These are phyloP conservation scores for Coleophoma cylindrospora DNA, from an alignment of 2,329 filamentous ascomycete genomes.

Conservation along the genomic window DNA sequence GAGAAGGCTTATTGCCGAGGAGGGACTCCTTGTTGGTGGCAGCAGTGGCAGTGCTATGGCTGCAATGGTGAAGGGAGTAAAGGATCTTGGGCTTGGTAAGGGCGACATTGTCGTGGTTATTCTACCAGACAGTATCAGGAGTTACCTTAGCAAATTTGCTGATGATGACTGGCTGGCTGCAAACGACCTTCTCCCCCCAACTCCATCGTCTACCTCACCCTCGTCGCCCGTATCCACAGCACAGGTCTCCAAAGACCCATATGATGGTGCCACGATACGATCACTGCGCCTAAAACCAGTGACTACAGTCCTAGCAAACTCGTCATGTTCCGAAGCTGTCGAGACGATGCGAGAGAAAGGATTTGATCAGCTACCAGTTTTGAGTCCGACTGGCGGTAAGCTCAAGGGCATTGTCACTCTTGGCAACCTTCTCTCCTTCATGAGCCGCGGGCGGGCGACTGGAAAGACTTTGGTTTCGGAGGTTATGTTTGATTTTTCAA, in stretches of 20 bases:
- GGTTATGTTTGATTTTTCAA: conserved; percentile 96
- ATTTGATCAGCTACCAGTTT: conserved; percentile 94
- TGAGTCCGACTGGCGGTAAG: conserved; percentile 60
- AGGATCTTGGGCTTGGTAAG: conserved; percentile 71
- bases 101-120: conserved; percentile 88
- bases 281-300: conserved; percentile 89
- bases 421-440: conserved; percentile 87
- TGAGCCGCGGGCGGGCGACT: conserved; percentile 76
- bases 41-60: conserved; percentile 91
- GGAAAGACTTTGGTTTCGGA: conserved; percentile 70
- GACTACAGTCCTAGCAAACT: conserved; percentile 70
- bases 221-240: conserved; percentile 32
- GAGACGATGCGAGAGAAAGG: conserved; percentile 98
- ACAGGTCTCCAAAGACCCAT: conserved; percentile 52
- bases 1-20: conserved; percentile 86
- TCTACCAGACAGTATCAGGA: conserved; percentile 92
- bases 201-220: conserved; percentile 38
- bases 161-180: conserved; percentile 99
- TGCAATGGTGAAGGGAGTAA: conserved; percentile 70
- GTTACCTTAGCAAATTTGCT: conserved; percentile 96
- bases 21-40: conserved; percentile 88
- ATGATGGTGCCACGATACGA: conserved; percentile 72
- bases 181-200: conserved; percentile 78
- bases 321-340: conserved; percentile 78
- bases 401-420: conserved; percentile 92